These are phyloP conservation scores for Verticillium nubilum DNA, from an alignment of 2,329 filamentous ascomycete species.

Conservation along the genomic window DNA sequence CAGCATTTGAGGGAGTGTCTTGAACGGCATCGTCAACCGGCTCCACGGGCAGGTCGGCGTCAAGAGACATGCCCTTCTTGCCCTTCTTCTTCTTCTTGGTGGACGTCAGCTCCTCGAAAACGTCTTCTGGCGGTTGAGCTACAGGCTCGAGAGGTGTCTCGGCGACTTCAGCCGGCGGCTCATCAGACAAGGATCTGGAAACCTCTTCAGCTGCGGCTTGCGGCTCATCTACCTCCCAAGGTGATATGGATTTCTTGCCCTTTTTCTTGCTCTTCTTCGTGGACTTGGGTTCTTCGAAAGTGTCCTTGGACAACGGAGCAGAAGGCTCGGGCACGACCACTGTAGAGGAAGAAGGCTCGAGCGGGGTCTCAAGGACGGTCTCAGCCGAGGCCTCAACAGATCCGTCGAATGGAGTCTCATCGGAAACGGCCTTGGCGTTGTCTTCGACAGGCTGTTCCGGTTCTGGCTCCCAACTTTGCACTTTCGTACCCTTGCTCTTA, in stretches of 20 bases:
- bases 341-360: neutral
- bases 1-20: neutral
- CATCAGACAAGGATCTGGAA: neutral
- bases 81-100: conserved; percentile 1
- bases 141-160: neutral
- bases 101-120: neutral
- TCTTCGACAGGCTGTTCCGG: neutral
- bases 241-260: conserved; percentile 15
- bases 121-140: neutral
- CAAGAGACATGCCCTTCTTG: neutral
- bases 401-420: conserved; percentile 12
- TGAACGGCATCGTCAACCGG: neutral
- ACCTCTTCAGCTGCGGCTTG: neutral
- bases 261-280: conserved; percentile 24
- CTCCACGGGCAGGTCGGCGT: neutral
- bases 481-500: conserved; percentile 4
- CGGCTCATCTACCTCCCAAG: neutral
- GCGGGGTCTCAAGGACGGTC: conserved; percentile 3
- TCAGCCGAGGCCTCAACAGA: conserved; percentile 5
- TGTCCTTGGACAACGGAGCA: neutral
- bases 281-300: neutral
- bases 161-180: neutral
- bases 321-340: neutral
- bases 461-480: neutral
- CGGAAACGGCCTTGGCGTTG: neutral